Conservation (phyloP, 2,329 filamentous ascomycete genomes). For the Fusarium odoratissimum region DNA sequence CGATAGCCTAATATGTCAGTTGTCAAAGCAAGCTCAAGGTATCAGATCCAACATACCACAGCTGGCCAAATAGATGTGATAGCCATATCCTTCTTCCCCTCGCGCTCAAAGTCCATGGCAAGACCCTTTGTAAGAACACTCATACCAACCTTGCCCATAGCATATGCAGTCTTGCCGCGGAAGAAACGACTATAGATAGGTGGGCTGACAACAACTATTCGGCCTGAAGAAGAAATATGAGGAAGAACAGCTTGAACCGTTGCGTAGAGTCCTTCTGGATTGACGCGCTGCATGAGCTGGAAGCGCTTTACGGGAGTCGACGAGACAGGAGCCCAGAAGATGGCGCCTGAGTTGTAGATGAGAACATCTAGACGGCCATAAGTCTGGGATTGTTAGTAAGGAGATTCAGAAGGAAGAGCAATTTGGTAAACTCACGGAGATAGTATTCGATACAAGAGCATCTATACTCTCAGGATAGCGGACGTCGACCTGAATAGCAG, state of each 20-base stretch:
- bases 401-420: neutral
- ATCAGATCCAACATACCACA: constrained; percentile 59
- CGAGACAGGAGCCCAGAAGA: constrained; percentile 83
- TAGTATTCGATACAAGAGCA: constrained; percentile 67
- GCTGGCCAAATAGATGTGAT: constrained; percentile 88
- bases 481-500: constrained; percentile 77
- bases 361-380: constrained; percentile 78
- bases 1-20: constrained; percentile 63
- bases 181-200: constrained; percentile 90
- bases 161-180: constrained; percentile 86
- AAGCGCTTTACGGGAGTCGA: constrained; percentile 81
- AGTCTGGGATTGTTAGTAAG: constrained; percentile 46
- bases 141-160: constrained; percentile 83
- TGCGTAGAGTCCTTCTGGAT: constrained; percentile 80
- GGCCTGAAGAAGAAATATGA: constrained; percentile 67
- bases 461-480: constrained; percentile 72
- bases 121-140: constrained; percentile 83
- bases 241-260: constrained; percentile 76
- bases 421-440: constrained; percentile 48
- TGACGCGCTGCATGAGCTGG: constrained; percentile 80
- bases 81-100: constrained; percentile 75
- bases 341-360: constrained; percentile 86
- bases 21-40: neutral
- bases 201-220: constrained; percentile 83
- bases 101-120: constrained; percentile 81